Conservation (phyloP, 805 yeast species). For the Hagleromyces aurorensis region DNA sequence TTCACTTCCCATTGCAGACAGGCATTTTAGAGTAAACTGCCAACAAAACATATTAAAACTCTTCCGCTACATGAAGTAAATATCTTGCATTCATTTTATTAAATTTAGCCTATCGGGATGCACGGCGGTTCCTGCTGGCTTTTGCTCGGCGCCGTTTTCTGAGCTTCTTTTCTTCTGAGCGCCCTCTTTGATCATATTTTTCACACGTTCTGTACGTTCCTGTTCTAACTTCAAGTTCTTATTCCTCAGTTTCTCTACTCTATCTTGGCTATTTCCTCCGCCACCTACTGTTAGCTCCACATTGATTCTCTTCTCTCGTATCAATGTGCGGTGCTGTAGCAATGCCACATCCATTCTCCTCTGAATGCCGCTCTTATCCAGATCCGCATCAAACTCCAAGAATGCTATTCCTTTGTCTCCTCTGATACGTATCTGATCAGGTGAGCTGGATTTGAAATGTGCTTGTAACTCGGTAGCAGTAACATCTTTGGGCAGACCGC, state of each 20-base stretch:
- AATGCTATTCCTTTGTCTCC: slow-evolving; percentile 87
- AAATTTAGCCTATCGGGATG: slow-evolving; percentile 60
- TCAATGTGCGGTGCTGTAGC: slow-evolving; percentile 66
- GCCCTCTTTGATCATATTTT: slow-evolving; percentile 38
- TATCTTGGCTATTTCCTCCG: slow-evolving; percentile 76
- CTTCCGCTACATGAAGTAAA: not conserved
- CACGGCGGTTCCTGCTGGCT: slow-evolving; percentile 14
- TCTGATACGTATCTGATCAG: slow-evolving; percentile 72
- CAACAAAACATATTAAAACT: not conserved
- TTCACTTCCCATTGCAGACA: too few relatives aligned
- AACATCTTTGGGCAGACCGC: slow-evolving; percentile 74
- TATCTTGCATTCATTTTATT: slow-evolving; percentile 10
- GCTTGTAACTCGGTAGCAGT: slow-evolving; percentile 51
- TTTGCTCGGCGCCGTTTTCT: slow-evolving; percentile 3
- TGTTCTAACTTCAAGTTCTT: slow-evolving; percentile 70
- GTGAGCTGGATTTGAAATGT: slow-evolving; percentile 69
- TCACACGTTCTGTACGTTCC: slow-evolving; percentile 56
- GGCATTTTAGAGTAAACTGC: too few relatives aligned
- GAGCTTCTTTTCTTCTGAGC: slow-evolving; percentile 32
- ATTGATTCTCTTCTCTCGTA: slow-evolving; percentile 73
- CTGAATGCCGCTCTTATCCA: slow-evolving; percentile 47
- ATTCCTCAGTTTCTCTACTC: slow-evolving; percentile 61
- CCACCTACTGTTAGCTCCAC: slow-evolving; percentile 98
- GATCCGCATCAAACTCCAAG: slow-evolving; percentile 60
- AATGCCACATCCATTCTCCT: slow-evolving; percentile 79